Percentiles rank a stretch among this genome's conserved stretches.
phyloP scores from a whole-genome alignment of 495 filamentous ascomycete genomes.

The Penicillium crystallinum region DNA sequence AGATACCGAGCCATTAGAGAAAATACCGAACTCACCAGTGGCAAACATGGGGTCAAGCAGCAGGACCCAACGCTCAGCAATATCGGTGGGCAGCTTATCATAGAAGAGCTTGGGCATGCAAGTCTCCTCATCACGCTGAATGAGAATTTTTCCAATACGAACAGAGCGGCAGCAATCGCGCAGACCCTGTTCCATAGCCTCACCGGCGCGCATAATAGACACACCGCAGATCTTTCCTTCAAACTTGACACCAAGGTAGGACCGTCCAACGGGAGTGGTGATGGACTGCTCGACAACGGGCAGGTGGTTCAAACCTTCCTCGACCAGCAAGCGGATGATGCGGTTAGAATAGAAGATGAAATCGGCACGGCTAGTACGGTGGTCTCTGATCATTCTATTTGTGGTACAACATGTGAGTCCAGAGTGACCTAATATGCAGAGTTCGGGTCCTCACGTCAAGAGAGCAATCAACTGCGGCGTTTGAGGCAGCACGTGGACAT shows the following conservation, averaged over 20 bases:
- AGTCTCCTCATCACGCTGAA: constrained; percentile 95
- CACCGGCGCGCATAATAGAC: constrained; percentile 95
- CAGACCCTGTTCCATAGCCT: constrained; percentile 96
- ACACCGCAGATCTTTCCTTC: constrained; percentile 98
- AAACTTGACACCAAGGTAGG: constrained; percentile 90
- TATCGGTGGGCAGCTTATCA: constrained; percentile 93
- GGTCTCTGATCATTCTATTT: constrained; percentile 87
- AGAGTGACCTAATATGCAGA: constrained; percentile 6
- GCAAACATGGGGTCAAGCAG: constrained; percentile 99
- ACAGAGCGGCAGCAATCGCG: constrained; percentile 95
- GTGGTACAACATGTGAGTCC: constrained; percentile 13
- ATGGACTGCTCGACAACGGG: constrained; percentile 83
- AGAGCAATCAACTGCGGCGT: constrained; percentile 95
- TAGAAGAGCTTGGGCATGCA: constrained; percentile 89
- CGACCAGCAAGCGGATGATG: constrained; percentile 95
- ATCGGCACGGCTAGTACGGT: constrained; percentile 80
- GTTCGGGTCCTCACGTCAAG: constrained; percentile 69
- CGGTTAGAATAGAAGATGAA: constrained; percentile 99
- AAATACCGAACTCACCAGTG: constrained; percentile 60
- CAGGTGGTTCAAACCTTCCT: constrained; percentile 95
- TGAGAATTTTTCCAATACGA: constrained; percentile 95
- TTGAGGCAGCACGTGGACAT: constrained; percentile 85
- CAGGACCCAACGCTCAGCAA: constrained; percentile 85
- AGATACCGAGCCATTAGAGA: not conserved
- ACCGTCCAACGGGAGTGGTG: constrained; percentile 81